Conservation (phyloP, 2,329 filamentous ascomycete genomes). For the Epichloe uncinata region DNA sequence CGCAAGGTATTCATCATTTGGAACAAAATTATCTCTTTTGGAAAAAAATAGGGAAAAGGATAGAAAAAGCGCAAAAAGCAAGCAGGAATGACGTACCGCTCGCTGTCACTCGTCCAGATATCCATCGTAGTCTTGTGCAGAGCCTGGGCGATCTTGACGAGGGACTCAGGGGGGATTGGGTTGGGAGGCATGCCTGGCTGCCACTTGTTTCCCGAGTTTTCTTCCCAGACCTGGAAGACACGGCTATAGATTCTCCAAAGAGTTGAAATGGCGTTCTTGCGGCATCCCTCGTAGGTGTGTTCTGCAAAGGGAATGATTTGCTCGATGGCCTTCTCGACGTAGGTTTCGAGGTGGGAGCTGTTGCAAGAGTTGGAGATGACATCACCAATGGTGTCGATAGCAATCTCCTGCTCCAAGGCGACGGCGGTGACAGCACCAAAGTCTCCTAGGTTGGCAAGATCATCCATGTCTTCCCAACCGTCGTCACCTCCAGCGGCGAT, state of each 20-base stretch:
- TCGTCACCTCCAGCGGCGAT: conserved; percentile 41
- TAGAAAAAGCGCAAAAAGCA: conserved; percentile 1
- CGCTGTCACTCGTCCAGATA: conserved; percentile 79
- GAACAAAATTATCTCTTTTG: conserved; percentile 7
- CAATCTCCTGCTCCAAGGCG: conserved; percentile 93
- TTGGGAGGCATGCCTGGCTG: conserved; percentile 74
- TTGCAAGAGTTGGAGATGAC: conserved; percentile 77
- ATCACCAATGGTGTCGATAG: conserved; percentile 87
- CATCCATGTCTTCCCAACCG: conserved; percentile 51
- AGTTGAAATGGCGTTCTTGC: conserved; percentile 82
- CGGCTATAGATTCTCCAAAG: conserved; percentile 89
- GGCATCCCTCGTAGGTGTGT: conserved; percentile 84
- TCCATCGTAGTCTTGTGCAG: conserved; percentile 73
- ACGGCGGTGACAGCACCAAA: conserved; percentile 79
- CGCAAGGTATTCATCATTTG: conserved; percentile 77
- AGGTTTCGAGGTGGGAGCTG: conserved; percentile 58
- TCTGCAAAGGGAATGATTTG: conserved; percentile 69
- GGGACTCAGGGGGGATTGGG: conserved; percentile 61
- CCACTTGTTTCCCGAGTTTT: conserved; percentile 66
- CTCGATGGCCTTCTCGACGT: conserved; percentile 80
- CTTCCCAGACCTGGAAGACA: conserved; percentile 78
- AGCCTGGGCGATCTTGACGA: conserved; percentile 75
- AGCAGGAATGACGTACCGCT: conserved; percentile 57
- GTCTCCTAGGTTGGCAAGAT: conserved; percentile 72
- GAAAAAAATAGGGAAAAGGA: conserved; percentile 3